Conservation (phyloP, 768 basidiomycete genomes). For the Ramaria rubella region DNA sequence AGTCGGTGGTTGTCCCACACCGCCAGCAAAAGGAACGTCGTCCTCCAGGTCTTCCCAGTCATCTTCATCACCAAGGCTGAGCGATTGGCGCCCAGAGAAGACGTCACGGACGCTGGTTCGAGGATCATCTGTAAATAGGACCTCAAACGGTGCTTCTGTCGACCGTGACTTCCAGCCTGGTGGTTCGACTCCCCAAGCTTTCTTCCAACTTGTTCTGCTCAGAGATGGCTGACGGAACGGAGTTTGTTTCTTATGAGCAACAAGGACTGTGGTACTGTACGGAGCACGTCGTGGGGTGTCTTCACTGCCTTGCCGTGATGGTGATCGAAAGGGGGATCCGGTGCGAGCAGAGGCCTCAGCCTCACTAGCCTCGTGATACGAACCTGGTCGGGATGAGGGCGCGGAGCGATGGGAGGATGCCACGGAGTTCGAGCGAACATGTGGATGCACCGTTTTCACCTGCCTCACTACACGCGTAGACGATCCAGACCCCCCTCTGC, state of each 20-base stretch:
- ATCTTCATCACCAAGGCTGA: conserved; percentile 64
- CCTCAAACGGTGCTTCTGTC: conserved; percentile 64
- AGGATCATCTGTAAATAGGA: conserved; percentile 40
- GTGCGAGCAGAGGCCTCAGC: conserved; percentile 49
- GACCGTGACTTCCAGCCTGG: conserved; percentile 72
- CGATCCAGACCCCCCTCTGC: conserved; percentile 72
- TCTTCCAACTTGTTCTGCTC: conserved; percentile 68
- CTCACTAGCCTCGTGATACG: conserved; percentile 71
- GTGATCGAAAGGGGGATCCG: conserved; percentile 54
- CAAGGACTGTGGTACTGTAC: conserved; percentile 49
- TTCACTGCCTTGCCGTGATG: conserved; percentile 43
- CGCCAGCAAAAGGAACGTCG: conserved; percentile 67
- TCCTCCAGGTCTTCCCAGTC: conserved; percentile 84
- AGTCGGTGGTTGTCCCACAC: conserved; percentile 57
- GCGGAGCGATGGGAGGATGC: conserved; percentile 75
- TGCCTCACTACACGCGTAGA: conserved; percentile 77
- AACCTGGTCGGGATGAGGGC: conserved; percentile 68
- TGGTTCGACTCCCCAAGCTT: conserved; percentile 81
- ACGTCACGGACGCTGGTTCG: conserved; percentile 59
- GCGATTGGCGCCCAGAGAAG: conserved; percentile 61
- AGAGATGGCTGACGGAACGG: conserved; percentile 55
- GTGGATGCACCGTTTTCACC: conserved; percentile 43
- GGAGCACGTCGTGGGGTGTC: conserved; percentile 36
- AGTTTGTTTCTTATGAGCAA: conserved; percentile 76
- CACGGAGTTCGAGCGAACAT: conserved; percentile 68